Evolutionary conservation across 1,284 basidiomycete species (phyloP).

Genomic region (Ganoderma sp.): DNA sequence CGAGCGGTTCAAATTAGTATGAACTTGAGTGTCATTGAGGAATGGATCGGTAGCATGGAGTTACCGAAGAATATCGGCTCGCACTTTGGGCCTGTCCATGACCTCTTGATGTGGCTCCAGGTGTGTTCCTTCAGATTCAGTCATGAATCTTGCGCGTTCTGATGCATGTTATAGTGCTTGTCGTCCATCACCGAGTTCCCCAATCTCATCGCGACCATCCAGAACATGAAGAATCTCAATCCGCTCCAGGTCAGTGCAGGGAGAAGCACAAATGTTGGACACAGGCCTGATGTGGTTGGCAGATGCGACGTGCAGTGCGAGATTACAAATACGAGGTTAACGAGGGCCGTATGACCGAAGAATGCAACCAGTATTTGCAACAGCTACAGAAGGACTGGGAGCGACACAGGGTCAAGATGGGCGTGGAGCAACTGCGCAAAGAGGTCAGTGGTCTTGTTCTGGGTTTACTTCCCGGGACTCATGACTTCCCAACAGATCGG

Average conservation of each 20-base stretch:
- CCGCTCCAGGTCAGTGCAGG: conserved; percentile 75
- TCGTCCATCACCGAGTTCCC: conserved; percentile 88
- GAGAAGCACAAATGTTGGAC: background rate
- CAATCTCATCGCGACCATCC: conserved; percentile 88
- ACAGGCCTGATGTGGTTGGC: background rate
- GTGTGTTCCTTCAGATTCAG: conserved; percentile 47
- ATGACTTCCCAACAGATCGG: conserved; percentile 52
- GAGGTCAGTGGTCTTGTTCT: conserved; percentile 54
- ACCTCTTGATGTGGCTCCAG: conserved; percentile 89
- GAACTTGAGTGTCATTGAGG: conserved; percentile 87
- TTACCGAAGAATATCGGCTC: conserved; percentile 81
- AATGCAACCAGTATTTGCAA: conserved; percentile 91
- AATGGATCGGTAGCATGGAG: conserved; percentile 87
- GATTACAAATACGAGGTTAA: conserved; percentile 97
- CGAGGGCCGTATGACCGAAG: conserved; percentile 91
- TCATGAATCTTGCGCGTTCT: conserved; percentile 18
- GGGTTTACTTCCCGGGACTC: background rate
- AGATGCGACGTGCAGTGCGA: conserved; percentile 91
- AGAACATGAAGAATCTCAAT: conserved; percentile 85
- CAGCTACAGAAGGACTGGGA: conserved; percentile 98
- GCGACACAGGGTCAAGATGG: conserved; percentile 80
- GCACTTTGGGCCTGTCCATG: conserved; percentile 86
- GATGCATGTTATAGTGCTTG: conserved; percentile 64
- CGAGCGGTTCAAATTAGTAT: conserved; percentile 90
- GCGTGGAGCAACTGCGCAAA: conserved; percentile 79